A percentile compares a stretch with the other conserved stretches of the same genome.
Evolutionary conservation across 2,329 filamentous ascomycete species (phyloP).

Genomic region (Sclerotinia borealis): DNA sequence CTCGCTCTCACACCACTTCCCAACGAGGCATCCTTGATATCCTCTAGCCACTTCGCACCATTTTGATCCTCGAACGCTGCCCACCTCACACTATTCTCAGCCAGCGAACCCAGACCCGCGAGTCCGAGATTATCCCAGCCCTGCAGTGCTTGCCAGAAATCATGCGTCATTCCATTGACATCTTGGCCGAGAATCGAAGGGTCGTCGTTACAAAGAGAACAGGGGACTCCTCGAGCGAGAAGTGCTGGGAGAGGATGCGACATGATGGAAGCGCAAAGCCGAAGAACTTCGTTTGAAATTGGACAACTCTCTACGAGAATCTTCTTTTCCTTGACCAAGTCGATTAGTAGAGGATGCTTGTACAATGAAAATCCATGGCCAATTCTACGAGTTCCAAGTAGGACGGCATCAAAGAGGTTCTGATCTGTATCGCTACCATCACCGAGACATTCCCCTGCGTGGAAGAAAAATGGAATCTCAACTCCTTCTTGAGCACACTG

Average conservation of each 20-base stretch:
- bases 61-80: constrained; percentile 78
- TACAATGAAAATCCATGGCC: constrained; percentile 84
- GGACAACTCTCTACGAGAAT: constrained; percentile 89
- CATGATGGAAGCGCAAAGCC: constrained; percentile 69
- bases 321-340: constrained; percentile 81
- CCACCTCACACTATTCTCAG: constrained; percentile 90
- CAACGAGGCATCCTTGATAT: constrained; percentile 66
- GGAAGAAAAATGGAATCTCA: constrained; percentile 90
- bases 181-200: constrained; percentile 84
- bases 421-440: constrained; percentile 68
- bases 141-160: constrained; percentile 91
- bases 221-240: constrained; percentile 75
- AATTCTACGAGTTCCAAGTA: constrained; percentile 82
- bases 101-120: constrained; percentile 76
- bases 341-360: constrained; percentile 84
- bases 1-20: constrained; percentile 66
- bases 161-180: constrained; percentile 75
- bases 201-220: constrained; percentile 84
- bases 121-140: constrained; percentile 89
- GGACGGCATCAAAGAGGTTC: constrained; percentile 83
- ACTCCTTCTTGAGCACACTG: constrained; percentile 71
- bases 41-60: constrained; percentile 62
- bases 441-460: constrained; percentile 78
- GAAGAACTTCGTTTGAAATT: constrained; percentile 81
- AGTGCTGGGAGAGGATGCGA: constrained; percentile 78